These are phyloP conservation scores for Talaromyces ruber DNA, from an alignment of 495 filamentous ascomycete species.

Conservation along the genomic window DNA sequence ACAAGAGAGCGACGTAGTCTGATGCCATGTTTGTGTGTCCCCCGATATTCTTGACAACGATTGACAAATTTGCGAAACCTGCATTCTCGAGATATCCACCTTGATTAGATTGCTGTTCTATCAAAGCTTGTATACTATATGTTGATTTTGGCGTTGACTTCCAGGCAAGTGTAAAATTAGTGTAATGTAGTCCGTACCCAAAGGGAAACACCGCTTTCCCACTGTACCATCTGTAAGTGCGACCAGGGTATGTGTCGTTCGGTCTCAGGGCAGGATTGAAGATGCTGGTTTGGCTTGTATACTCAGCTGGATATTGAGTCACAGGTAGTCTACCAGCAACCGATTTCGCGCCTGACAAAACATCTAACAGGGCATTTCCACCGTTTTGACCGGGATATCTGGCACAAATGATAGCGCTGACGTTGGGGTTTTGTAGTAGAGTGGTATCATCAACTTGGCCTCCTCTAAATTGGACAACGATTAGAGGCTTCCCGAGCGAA, in stretches of 20 bases:
- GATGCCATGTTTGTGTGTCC: not conserved
- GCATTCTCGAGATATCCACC: not conserved
- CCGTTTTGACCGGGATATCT: conserved; percentile 46
- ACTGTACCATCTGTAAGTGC: too few relatives aligned
- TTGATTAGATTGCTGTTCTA: not conserved
- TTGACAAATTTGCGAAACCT: not conserved
- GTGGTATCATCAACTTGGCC: conserved; percentile 42
- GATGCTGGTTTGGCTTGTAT: conserved; percentile 37
- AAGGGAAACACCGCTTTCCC: too few relatives aligned
- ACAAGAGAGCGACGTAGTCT: not conserved
- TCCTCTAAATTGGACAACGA: conserved; percentile 45
- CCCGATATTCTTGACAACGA: not conserved
- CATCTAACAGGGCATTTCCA: conserved; percentile 37
- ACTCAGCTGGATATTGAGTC: conserved; percentile 45
- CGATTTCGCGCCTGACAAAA: conserved; percentile 34
- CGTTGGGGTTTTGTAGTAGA: conserved; percentile 28
- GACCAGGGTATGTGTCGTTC: too few relatives aligned
- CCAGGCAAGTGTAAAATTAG: too few relatives aligned
- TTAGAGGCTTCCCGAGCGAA: conserved; percentile 33
- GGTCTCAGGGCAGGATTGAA: conserved; percentile 41
- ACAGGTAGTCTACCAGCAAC: conserved; percentile 43
- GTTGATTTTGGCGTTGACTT: too few relatives aligned
- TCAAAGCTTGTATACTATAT: not conserved
- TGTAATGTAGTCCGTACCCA: too few relatives aligned
- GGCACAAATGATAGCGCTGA: conserved; percentile 41